Evolutionary conservation across 2,329 filamentous ascomycete genomes (phyloP).

Genomic region (Coleophoma cylindrospora): DNA sequence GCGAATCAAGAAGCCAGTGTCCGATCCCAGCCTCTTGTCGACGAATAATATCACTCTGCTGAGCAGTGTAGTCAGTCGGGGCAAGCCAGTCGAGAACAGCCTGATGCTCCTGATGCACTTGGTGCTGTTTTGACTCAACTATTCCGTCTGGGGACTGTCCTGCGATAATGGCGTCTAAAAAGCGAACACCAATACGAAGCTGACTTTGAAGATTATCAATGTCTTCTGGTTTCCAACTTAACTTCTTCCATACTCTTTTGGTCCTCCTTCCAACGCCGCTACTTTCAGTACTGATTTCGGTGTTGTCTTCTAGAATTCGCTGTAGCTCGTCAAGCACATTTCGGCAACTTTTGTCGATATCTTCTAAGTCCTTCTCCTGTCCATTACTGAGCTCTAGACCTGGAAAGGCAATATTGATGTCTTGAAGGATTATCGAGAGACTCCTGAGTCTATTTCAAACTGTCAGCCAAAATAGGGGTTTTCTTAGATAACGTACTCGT

Average conservation of each 20-base stretch:
- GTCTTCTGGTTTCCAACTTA: slow-evolving; percentile 18
- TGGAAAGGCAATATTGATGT: slow-evolving; percentile 16
- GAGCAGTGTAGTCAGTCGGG: too few species aligned
- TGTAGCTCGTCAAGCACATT: slow-evolving; percentile 11
- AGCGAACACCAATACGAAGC: slow-evolving; percentile 21
- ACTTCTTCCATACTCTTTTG: slow-evolving; percentile 19
- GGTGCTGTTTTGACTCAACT: too few species aligned
- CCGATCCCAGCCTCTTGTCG: not conserved
- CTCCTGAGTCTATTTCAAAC: slow-evolving; percentile 12
- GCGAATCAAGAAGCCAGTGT: slow-evolving; percentile 11
- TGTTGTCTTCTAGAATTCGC: slow-evolving; percentile 3
- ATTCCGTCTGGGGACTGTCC: too few species aligned
- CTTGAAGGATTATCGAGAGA: slow-evolving; percentile 17
- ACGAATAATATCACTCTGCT: too few species aligned
- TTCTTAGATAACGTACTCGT: slow-evolving; percentile 12
- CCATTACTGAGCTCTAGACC: slow-evolving; percentile 8
- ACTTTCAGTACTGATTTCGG: slow-evolving; percentile 2
- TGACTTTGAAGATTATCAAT: slow-evolving; percentile 13
- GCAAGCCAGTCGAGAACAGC: too few species aligned
- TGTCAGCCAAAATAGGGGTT: not conserved
- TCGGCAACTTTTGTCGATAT: slow-evolving; percentile 11
- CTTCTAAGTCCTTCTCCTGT: slow-evolving; percentile 13
- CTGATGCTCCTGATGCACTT: too few species aligned
- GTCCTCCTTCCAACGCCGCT: slow-evolving; percentile 3
- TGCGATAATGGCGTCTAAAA: slow-evolving; percentile 5